A percentile compares a stretch with the other conserved stretches of the same genome.
phyloP scores from a whole-genome alignment of 1,284 basidiomycete species.

The Boletus nobilissimus region DNA sequence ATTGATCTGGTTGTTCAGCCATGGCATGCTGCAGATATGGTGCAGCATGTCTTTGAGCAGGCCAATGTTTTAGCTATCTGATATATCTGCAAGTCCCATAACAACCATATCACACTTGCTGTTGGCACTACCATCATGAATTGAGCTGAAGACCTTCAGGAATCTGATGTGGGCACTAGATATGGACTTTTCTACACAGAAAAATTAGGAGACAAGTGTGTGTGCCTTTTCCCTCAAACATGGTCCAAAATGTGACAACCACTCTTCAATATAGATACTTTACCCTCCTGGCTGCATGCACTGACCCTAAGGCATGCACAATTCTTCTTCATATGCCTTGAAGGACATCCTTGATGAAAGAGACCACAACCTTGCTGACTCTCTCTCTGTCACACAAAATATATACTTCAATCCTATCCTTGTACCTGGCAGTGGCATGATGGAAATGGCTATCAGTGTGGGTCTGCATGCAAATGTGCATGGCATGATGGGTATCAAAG shows the following conservation, averaged over 20 bases:
- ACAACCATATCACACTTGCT: conserved; percentile 97
- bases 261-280: conserved; percentile 84
- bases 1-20: conserved; percentile 54
- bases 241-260: background rate
- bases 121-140: conserved; percentile 98
- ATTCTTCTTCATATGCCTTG: conserved; percentile 96
- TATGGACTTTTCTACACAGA: conserved; percentile 97
- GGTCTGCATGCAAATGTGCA: conserved; percentile 88
- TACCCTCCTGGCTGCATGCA: conserved; percentile 94
- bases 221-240: conserved; percentile 6
- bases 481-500: conserved; percentile 84
- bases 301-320: conserved; percentile 96
- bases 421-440: conserved; percentile 95
- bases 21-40: conserved; percentile 71
- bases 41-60: conserved; percentile 92
- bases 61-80: conserved; percentile 93
- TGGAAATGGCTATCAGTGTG: conserved; percentile 97
- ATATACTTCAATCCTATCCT: conserved; percentile 95
- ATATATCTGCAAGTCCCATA: conserved; percentile 97
- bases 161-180: conserved; percentile 89
- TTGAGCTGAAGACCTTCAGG: conserved; percentile 93
- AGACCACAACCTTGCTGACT: conserved; percentile 96
- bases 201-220: conserved; percentile 95
- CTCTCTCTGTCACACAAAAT: conserved; percentile 97
- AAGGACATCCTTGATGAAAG: conserved; percentile 99